These are phyloP conservation scores for Fusarium torulosum DNA, from an alignment of 2,329 filamentous ascomycete genomes.

Conservation along the genomic window DNA sequence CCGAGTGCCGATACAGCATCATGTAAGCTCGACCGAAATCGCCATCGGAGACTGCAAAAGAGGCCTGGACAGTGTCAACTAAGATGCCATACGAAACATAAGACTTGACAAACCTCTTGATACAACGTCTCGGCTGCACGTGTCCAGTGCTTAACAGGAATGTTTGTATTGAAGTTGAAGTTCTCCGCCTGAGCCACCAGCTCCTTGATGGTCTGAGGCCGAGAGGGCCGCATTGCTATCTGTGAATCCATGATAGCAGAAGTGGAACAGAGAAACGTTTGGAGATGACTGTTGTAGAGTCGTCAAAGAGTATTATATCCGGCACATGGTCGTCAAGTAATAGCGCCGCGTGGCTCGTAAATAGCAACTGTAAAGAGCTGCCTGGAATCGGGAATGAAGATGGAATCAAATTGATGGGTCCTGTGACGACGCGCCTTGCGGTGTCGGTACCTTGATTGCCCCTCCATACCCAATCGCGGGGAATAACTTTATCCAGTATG, in stretches of 20 bases:
- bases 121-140: constrained; percentile 82
- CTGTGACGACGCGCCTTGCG: constrained; percentile 38
- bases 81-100: too few relatives aligned
- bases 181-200: constrained; percentile 80
- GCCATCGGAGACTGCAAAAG: constrained; percentile 85
- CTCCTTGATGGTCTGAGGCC: constrained; percentile 79
- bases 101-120: constrained; percentile 73
- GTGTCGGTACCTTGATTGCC: constrained; percentile 41
- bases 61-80: constrained; percentile 68
- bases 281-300: constrained; percentile 23
- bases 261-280: neutral
- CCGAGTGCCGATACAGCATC: constrained; percentile 88
- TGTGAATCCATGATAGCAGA: constrained; percentile 48
- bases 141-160: constrained; percentile 84
- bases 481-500: constrained; percentile 24
- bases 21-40: constrained; percentile 91
- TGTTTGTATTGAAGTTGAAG: constrained; percentile 83
- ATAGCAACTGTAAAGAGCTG: constrained; percentile 28
- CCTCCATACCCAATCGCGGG: constrained; percentile 43
- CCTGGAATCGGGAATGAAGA: constrained; percentile 27
- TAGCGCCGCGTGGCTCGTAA: constrained; percentile 27
- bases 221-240: constrained; percentile 53
- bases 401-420: constrained; percentile 32
- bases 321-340: constrained; percentile 25
- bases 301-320: constrained; percentile 29